These are phyloP conservation scores for Rhododendron ferrugineum DNA, from an alignment of 148 eudicot species.

Conservation along the genomic window DNA sequence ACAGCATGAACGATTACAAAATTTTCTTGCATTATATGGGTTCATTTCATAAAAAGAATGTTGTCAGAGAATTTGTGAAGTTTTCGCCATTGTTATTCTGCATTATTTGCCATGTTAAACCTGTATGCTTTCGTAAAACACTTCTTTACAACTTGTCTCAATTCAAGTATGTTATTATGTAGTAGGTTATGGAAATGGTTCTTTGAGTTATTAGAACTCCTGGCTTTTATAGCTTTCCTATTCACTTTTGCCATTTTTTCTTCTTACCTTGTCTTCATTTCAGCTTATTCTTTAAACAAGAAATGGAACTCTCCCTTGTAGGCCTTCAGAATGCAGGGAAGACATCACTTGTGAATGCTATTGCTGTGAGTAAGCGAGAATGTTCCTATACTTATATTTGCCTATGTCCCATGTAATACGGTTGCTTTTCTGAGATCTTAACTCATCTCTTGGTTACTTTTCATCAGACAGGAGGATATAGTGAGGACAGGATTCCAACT, in stretches of 20 bases:
- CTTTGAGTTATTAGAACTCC: background rate
- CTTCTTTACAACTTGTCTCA: background rate
- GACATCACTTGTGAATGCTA: slow-evolving; percentile 75
- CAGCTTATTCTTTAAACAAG: slow-evolving; percentile 91
- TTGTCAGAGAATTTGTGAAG: background rate
- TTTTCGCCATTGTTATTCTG: background rate
- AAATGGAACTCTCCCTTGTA: slow-evolving; percentile 90
- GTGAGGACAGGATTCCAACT: slow-evolving; percentile 95
- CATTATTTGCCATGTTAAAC: background rate
- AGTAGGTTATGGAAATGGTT: background rate
- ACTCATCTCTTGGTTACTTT: slow-evolving; percentile 3
- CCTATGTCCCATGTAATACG: background rate
- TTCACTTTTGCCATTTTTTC: background rate
- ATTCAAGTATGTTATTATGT: background rate
- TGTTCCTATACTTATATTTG: background rate
- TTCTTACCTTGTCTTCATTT: slow-evolving; percentile 19
- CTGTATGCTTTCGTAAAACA: background rate
- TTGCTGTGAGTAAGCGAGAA: slow-evolving; percentile 54
- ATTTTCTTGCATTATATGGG: background rate
- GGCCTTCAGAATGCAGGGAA: slow-evolving; percentile 98
- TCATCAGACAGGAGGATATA: slow-evolving; percentile 80
- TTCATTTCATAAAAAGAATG: background rate
- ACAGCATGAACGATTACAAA: background rate
- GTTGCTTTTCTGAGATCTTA: slow-evolving; percentile 2
- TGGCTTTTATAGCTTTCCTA: background rate